Percentiles rank a stretch among this genome's conserved stretches.
phyloP scores from a whole-genome alignment of 495 filamentous ascomycete genomes.

The Aspergillus affinis region DNA sequence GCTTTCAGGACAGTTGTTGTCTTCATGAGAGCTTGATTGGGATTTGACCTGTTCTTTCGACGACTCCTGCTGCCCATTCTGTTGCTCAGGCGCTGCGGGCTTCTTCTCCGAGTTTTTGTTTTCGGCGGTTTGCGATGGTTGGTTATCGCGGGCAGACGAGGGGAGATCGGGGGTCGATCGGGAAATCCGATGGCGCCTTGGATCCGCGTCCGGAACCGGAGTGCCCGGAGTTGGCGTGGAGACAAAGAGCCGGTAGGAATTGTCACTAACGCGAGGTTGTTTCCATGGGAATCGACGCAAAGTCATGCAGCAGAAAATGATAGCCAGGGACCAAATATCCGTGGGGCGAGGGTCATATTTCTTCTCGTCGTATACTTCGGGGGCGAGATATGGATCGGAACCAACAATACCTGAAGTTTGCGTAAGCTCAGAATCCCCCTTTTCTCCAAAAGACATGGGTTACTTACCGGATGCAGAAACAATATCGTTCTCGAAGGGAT shows the following conservation, averaged over 20 bases:
- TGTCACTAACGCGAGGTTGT: conserved; percentile 85
- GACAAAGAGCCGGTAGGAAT: conserved; percentile 91
- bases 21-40: conserved; percentile 18
- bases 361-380: conserved; percentile 91
- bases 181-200: conserved; percentile 36
- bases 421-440: conserved; percentile 6
- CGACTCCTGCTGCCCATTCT: conserved; percentile 15
- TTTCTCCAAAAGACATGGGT: neutral
- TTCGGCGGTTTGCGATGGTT: conserved; percentile 9
- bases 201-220: conserved; percentile 46
- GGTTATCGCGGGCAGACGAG: conserved; percentile 28
- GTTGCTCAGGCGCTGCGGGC: conserved; percentile 10
- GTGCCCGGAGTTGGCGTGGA: conserved; percentile 62
- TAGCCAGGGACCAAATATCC: conserved; percentile 97
- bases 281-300: conserved; percentile 97
- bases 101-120: conserved; percentile 5
- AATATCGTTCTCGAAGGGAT: conserved; percentile 93
- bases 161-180: conserved; percentile 42
- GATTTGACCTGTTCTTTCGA: conserved; percentile 17
- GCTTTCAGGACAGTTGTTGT: conserved; percentile 23
- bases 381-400: conserved; percentile 95
- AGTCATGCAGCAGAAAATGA: conserved; percentile 99
- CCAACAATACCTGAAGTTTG: conserved; percentile 81
- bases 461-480: conserved; percentile 81
- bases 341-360: conserved; percentile 94